Percentiles rank a stretch among this genome's conserved stretches.
Conservation (phyloP, 2,329 filamentous ascomycete genomes). For the Diaporthe destruens region DNA sequence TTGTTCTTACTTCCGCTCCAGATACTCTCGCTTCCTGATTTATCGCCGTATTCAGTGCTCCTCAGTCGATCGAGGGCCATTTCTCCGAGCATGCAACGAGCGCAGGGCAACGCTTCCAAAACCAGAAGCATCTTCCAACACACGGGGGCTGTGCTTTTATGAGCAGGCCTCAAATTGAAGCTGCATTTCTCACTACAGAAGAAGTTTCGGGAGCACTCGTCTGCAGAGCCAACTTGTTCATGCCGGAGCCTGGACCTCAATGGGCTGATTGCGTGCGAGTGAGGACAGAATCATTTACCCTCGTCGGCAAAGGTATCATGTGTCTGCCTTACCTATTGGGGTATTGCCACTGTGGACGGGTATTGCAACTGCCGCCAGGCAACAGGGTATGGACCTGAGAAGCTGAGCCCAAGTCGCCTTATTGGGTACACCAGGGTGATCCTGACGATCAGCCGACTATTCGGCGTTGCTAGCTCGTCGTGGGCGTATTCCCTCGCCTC, state of each 20-base stretch:
- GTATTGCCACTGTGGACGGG: neutral
- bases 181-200: too few relatives aligned
- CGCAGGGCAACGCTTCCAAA: neutral
- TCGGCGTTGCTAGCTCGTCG: neutral
- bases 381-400: neutral
- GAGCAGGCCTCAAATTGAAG: neutral
- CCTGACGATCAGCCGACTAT: neutral
- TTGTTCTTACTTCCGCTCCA: neutral
- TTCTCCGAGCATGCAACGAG: neutral
- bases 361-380: neutral
- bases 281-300: neutral
- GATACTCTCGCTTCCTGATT: neutral
- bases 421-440: neutral
- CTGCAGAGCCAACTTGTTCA: neutral
- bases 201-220: too few relatives aligned
- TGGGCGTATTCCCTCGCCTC: too few relatives aligned
- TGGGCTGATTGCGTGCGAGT: neutral
- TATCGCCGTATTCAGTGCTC: neutral
- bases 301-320: neutral
- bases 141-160: neutral
- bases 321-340: neutral
- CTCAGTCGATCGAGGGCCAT: neutral
- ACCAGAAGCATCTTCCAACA: neutral
- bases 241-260: neutral
- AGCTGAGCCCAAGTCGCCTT: neutral